Percentiles rank a stretch among this genome's conserved stretches.
phyloP scores from a whole-genome alignment of 345 rosid species.

The Aquilaria yunnanensis region DNA sequence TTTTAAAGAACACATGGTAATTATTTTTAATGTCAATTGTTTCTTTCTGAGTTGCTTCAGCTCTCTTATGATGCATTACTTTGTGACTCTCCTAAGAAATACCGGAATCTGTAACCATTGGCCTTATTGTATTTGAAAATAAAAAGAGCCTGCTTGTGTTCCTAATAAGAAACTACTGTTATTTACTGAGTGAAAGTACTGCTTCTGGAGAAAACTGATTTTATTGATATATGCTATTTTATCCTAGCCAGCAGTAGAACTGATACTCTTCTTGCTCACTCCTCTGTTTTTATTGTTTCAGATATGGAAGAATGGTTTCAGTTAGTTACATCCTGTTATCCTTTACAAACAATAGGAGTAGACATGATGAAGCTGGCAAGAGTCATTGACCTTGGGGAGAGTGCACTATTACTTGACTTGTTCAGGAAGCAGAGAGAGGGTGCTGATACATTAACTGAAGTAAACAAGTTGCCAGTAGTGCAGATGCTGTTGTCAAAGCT shows the following conservation, averaged over 20 bases:
- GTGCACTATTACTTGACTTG: constrained; percentile 55
- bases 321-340: constrained; percentile 80
- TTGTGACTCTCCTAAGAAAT: neutral
- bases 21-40: neutral
- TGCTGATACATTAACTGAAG: constrained; percentile 26
- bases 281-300: constrained; percentile 9
- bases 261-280: neutral
- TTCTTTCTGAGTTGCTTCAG: neutral
- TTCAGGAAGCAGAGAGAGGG: constrained; percentile 71
- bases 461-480: constrained; percentile 44
- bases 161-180: too few species aligned
- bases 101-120: neutral
- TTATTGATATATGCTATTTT: constrained; percentile 11
- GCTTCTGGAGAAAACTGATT: neutral
- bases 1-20: constrained; percentile 1
- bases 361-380: constrained; percentile 54
- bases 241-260: neutral
- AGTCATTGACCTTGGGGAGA: constrained; percentile 49
- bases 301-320: constrained; percentile 89
- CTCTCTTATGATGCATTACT: constrained; percentile 1
- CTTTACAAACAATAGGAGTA: constrained; percentile 34
- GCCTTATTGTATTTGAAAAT: too few species aligned
- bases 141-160: too few species aligned
- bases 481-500: constrained; percentile 61
- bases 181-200: too few species aligned